Evolutionary conservation across 768 basidiomycete genomes (phyloP).

Genomic region (Xanthoconium stramineum): DNA sequence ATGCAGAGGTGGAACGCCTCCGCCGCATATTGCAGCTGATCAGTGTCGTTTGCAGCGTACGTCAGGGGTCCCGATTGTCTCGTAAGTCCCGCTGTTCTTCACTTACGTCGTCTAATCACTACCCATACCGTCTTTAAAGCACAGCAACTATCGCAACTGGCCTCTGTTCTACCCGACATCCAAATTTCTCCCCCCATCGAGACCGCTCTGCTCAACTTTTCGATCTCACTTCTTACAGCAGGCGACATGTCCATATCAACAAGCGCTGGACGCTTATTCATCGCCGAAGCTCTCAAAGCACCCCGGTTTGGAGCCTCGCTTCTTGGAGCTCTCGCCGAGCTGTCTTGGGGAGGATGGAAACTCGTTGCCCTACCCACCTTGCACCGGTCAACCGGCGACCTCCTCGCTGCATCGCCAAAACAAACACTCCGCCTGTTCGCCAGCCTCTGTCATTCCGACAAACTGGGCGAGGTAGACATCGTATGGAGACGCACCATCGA

Average conservation of each 20-base stretch:
- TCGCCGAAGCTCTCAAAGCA: constrained; percentile 22
- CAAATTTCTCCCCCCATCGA: constrained; percentile 27
- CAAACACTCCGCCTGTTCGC: constrained; percentile 49
- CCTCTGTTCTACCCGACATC: constrained; percentile 29
- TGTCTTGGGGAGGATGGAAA: constrained; percentile 79
- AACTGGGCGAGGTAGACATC: constrained; percentile 54
- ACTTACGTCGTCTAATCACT: constrained; percentile 2
- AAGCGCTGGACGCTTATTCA: constrained; percentile 47
- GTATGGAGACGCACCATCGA: constrained; percentile 58
- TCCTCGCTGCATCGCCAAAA: constrained; percentile 44
- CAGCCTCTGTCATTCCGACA: constrained; percentile 43
- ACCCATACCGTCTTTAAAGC: constrained; percentile 20
- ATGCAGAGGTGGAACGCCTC: constrained; percentile 36
- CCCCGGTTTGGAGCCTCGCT: constrained; percentile 50
- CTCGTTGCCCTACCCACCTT: constrained; percentile 58
- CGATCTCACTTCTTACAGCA: constrained; percentile 36
- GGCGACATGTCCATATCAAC: constrained; percentile 40
- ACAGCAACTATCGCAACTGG: constrained; percentile 36
- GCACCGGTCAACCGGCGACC: constrained; percentile 46
- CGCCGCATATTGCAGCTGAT: constrained; percentile 55
- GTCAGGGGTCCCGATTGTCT: constrained; percentile 66
- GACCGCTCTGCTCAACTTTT: constrained; percentile 31
- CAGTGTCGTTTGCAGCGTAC: constrained; percentile 56
- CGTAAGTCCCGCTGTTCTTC: constrained; percentile 38
- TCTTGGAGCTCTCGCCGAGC: constrained; percentile 57